Evolutionary conservation across 108 stramenopile genomes (phyloP).

Genomic region (Parietichytrium sp.): DNA sequence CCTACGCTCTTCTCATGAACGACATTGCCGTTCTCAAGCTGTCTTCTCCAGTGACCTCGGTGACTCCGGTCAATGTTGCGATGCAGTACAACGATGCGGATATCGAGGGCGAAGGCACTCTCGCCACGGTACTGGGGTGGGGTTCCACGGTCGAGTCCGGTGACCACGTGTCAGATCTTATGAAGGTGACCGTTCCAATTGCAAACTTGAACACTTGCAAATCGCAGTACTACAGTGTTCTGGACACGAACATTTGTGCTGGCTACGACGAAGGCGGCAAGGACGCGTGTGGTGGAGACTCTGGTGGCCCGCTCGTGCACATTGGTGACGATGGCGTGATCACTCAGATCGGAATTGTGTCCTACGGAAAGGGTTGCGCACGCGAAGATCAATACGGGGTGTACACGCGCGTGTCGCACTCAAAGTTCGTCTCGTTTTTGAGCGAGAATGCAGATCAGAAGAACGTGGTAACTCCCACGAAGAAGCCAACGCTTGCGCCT

Average conservation of each 20-base stretch:
- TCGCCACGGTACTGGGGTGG: background rate
- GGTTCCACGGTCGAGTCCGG: background rate
- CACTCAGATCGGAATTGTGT: constrained; percentile 21
- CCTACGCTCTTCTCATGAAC: background rate
- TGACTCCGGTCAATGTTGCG: background rate
- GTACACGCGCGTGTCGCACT: constrained; percentile 19
- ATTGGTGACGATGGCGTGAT: background rate
- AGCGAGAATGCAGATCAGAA: no score
- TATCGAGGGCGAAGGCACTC: background rate
- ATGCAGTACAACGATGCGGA: background rate
- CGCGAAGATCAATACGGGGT: background rate
- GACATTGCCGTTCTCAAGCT: constrained; percentile 19
- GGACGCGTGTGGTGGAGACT: constrained; percentile 13
- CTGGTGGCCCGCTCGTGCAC: constrained; percentile 3
- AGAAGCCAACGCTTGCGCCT: background rate
- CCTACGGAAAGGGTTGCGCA: constrained; percentile 2
- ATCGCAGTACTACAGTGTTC: background rate
- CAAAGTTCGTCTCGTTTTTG: no score
- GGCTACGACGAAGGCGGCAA: background rate
- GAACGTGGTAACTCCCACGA: no score
- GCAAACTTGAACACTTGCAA: background rate
- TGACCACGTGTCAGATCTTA: background rate
- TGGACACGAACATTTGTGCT: background rate
- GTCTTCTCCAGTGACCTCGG: background rate
- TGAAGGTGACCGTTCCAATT: background rate